Conservation (phyloP, 257 asterid species). For the Cruciata laevipes region DNA sequence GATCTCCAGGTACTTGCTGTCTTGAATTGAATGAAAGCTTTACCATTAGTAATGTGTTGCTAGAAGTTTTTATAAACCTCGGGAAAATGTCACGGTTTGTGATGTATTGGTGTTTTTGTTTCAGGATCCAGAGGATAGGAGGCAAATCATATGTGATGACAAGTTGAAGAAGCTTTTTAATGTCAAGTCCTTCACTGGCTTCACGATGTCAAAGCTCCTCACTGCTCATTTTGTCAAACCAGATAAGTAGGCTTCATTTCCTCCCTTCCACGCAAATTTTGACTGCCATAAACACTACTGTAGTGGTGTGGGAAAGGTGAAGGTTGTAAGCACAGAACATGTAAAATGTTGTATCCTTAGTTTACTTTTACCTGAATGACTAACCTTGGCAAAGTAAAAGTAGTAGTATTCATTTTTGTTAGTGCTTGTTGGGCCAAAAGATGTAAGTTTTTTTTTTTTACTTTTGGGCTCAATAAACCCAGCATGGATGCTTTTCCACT, state of each 20-base stretch:
- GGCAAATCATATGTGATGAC: constrained; percentile 31
- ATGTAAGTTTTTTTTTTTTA: too few species aligned
- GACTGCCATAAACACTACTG: neutral
- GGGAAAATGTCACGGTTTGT: neutral
- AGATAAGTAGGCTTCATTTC: neutral
- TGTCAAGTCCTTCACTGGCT: constrained; percentile 33
- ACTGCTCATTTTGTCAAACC: constrained; percentile 32
- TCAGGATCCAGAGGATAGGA: constrained; percentile 36
- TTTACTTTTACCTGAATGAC: neutral
- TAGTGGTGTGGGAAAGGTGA: neutral
- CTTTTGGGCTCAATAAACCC: neutral
- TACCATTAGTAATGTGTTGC: too few species aligned
- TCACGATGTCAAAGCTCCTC: constrained; percentile 30
- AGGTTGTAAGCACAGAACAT: neutral
- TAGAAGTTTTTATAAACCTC: neutral
- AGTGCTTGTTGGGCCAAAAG: neutral
- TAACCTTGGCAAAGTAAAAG: neutral
- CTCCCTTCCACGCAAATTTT: neutral
- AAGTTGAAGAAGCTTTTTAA: constrained; percentile 34
- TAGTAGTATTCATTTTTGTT: neutral
- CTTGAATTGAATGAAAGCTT: neutral
- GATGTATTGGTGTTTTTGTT: neutral
- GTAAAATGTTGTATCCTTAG: neutral
- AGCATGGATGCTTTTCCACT: too few species aligned
- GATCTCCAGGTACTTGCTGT: constrained; percentile 30